A percentile compares a stretch with the other conserved stretches of the same genome.
These are phyloP conservation scores for Botryotinia globosa DNA, from an alignment of 2,329 filamentous ascomycete genomes.

Conservation along the genomic window DNA sequence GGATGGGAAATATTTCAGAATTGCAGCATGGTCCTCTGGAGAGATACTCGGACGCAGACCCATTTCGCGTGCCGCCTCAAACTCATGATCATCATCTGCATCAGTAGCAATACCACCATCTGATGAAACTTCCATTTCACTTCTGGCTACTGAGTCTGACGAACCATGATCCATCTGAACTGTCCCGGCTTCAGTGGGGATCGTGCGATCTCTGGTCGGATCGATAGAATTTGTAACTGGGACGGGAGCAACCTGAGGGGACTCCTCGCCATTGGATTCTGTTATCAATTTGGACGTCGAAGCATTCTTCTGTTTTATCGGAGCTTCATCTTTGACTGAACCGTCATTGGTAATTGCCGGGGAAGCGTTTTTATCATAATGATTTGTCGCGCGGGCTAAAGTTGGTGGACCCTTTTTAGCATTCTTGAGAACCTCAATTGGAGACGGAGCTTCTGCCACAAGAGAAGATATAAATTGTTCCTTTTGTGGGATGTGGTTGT, in stretches of 20 bases:
- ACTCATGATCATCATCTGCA: background rate
- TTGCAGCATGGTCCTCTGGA: slow-evolving; percentile 7
- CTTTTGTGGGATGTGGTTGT: slow-evolving; percentile 12
- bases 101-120: background rate
- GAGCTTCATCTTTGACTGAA: background rate
- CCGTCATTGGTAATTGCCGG: background rate
- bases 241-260: background rate
- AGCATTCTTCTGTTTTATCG: background rate
- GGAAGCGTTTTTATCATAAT: background rate
- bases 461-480: background rate
- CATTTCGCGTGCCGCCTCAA: background rate
- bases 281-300: background rate
- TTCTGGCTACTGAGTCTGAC: background rate
- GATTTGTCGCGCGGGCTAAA: slow-evolving; percentile 1
- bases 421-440: background rate
- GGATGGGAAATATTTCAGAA: slow-evolving; percentile 47
- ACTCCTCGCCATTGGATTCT: background rate
- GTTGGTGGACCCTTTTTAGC: background rate
- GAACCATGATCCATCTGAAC: background rate
- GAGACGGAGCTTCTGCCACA: background rate
- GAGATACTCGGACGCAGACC: background rate
- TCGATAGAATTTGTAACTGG: background rate
- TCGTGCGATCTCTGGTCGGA: background rate
- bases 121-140: background rate
- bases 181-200: background rate